These are phyloP conservation scores for Mycena leptocephala DNA, from an alignment of 768 basidiomycete species.

Conservation along the genomic window DNA sequence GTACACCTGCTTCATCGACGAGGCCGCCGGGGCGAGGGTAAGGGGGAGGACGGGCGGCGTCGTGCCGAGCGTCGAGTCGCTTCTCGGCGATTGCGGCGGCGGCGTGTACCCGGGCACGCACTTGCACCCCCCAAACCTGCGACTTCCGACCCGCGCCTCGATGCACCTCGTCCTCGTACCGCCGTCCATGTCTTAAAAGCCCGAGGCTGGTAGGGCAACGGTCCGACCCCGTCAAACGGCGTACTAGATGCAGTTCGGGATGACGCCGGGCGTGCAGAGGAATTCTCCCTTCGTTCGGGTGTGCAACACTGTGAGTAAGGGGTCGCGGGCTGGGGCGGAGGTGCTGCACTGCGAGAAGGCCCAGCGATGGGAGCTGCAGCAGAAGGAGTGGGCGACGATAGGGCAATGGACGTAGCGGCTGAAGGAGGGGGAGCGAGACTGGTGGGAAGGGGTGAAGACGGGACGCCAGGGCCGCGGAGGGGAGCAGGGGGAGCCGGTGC, in stretches of 20 bases:
- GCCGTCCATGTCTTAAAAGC: too few relatives aligned
- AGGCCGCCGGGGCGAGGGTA: not conserved
- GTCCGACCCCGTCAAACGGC: too few relatives aligned
- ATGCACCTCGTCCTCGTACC: too few relatives aligned
- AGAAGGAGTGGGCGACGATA: not conserved
- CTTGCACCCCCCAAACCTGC: too few relatives aligned
- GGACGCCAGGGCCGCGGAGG: not conserved
- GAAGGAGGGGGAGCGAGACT: not conserved
- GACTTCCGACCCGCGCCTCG: too few relatives aligned
- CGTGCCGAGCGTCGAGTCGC: conserved; percentile 24
- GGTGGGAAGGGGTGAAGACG: not conserved
- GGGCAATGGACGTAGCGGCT: not conserved
- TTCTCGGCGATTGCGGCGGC: conserved; percentile 16
- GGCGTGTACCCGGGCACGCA: conserved; percentile 15
- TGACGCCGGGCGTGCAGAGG: too few relatives aligned
- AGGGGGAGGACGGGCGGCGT: not conserved
- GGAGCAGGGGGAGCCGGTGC: not conserved
- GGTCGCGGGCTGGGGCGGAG: too few relatives aligned
- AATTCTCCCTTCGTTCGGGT: too few relatives aligned
- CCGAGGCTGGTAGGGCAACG: too few relatives aligned
- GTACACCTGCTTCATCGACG: conserved; percentile 3
- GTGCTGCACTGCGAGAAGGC: too few relatives aligned
- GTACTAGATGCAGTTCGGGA: too few relatives aligned
- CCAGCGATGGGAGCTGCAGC: not conserved
- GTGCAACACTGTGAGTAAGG: too few relatives aligned